These are phyloP conservation scores for Fusarium neocosmosporiellum DNA, from an alignment of 2,329 filamentous ascomycete genomes.

Conservation along the genomic window DNA sequence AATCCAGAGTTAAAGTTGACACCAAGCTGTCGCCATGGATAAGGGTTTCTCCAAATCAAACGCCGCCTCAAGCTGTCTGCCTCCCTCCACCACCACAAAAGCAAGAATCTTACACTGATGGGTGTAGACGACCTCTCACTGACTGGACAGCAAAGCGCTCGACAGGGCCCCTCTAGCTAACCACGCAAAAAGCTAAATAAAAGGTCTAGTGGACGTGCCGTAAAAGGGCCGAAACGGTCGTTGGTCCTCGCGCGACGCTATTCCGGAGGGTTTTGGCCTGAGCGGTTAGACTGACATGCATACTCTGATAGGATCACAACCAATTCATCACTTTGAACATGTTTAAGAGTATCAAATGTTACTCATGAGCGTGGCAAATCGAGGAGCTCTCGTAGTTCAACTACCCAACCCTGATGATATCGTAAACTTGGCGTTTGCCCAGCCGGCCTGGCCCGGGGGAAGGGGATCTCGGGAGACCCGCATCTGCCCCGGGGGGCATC, in stretches of 20 bases:
- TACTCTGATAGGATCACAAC: not conserved
- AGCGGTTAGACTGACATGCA: not conserved
- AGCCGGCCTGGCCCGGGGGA: conserved; percentile 33
- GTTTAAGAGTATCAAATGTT: not conserved
- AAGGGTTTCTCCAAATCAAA: conserved; percentile 5
- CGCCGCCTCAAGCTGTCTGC: not conserved
- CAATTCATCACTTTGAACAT: not conserved
- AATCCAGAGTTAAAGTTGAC: conserved; percentile 22
- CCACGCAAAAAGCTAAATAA: not conserved
- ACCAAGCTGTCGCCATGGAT: conserved; percentile 1
- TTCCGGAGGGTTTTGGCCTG: not conserved
- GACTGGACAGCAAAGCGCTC: not conserved
- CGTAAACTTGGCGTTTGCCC: conserved; percentile 15
- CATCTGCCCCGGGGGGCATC: conserved; percentile 14
- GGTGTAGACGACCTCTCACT: not conserved
- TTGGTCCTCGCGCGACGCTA: conserved; percentile 20
- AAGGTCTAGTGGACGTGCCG: not conserved
- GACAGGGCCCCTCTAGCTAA: not conserved
- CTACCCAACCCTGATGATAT: not conserved
- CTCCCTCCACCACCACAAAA: not conserved
- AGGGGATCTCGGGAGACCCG: conserved; percentile 12
- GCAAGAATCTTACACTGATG: not conserved
- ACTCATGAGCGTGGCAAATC: not conserved
- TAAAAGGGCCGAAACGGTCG: conserved; percentile 31
- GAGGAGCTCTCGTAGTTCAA: not conserved